These are phyloP conservation scores for Aspergillus sclerotioniger DNA, from an alignment of 495 filamentous ascomycete species.

Conservation along the genomic window DNA sequence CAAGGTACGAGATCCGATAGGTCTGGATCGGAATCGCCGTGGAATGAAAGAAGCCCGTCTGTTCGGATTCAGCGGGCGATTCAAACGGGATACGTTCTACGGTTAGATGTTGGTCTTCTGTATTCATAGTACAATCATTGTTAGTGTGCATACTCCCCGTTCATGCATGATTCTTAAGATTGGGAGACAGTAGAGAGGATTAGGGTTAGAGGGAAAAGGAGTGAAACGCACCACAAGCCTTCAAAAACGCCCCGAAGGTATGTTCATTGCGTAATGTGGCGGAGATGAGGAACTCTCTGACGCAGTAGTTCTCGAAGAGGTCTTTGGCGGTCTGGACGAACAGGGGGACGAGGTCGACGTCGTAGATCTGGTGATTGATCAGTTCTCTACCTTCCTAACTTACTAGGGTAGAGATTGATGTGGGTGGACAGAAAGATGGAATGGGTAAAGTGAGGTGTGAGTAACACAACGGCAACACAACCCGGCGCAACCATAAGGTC, in stretches of 20 bases:
- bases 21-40: slow-evolving; percentile 50
- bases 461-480: not conserved
- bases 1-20: slow-evolving; percentile 27
- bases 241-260: slow-evolving; percentile 57
- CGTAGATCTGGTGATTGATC: slow-evolving; percentile 56
- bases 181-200: not conserved
- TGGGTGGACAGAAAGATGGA: not conserved
- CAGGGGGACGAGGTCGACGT: slow-evolving; percentile 53
- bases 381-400: not conserved
- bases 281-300: slow-evolving; percentile 54
- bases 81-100: slow-evolving; percentile 45
- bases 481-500: not conserved
- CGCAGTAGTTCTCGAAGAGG: slow-evolving; percentile 49
- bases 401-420: not conserved
- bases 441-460: not conserved
- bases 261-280: slow-evolving; percentile 62
- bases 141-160: not conserved
- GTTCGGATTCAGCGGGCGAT: slow-evolving; percentile 42
- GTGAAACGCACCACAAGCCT: slow-evolving; percentile 53
- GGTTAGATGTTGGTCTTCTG: slow-evolving; percentile 29
- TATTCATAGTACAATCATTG: not conserved
- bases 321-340: slow-evolving; percentile 55
- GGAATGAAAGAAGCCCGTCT: slow-evolving; percentile 58
- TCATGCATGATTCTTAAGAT: not conserved
- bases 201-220: not conserved